Evolutionary conservation across 306 rosid species (phyloP), one percentile per base, ranked within the genome.

Genomic region (Acmispon strigosus): DNA sequence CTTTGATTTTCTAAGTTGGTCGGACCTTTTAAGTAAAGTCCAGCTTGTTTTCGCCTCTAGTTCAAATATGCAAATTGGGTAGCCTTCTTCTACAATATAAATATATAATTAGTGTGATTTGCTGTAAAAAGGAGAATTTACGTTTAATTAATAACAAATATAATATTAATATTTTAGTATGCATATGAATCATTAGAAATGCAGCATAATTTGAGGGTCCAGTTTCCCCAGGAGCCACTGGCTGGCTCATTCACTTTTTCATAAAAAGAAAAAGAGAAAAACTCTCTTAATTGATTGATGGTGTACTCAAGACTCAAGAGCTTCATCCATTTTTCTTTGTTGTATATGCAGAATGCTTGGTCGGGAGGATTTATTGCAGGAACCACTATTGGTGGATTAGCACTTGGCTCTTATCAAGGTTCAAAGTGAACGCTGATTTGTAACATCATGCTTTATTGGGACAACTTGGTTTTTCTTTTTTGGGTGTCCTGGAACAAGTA

Each of bases 331-430:
- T 75, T 54, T 70, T 34, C 47, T 57, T 48, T 59, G 68, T 70
- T 54, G 4, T 75, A 43, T 65, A 5, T 61, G 24, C 91, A 91
- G 96, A 91, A 89, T 84, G 96, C 96, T 69, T 93, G 97, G 98
- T 90, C 94, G 2, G 96, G 94, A 50, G 98, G 93, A 66, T 87
- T 82, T 76, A 80, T 84, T 49, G 96, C 96, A 10, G 98, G 96
- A 81, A 85, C 92, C 70, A 85, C 83, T 44, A 85, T 90, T 10
- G 96, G 94, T 69, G 78, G 79, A 59, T 87, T 75, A 57, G 86
- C 82, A 10, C 69, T 41, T 56, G 53, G 64, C 32, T 39, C 76
- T 74, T 27, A 29, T 73, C 51, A 18, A 16, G 47, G 18, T 77
- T 72, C 43, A 66, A 56, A 82, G 77, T 50, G 16, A 73, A 57